Evolutionary conservation across 106 monocot genomes (phyloP), one percentile per base, ranked within the genome.

Genomic region (Dendrobium chrysotoxum): DNA sequence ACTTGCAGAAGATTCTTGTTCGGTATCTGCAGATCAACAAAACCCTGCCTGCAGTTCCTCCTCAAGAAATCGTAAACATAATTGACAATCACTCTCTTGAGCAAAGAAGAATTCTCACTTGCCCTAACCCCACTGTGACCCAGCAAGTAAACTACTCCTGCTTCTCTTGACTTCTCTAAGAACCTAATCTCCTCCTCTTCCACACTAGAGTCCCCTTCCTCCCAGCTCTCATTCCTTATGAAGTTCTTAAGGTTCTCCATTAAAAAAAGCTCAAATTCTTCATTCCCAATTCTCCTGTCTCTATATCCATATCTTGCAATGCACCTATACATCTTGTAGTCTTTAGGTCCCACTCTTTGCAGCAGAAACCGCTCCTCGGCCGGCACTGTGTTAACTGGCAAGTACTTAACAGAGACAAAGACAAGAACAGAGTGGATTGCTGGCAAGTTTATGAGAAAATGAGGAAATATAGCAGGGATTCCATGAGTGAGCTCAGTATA

Each of bases 391-490:
- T 68, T 81, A 4, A 90, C 79, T 0, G 88, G 86, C 40, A 90
- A 35, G 53, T 78, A 80, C 85, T 90, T 93, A 20, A 93, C 83
- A 16, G 86, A 93, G 28, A 93, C 84, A 47, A 93, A 84, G 15
- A 88, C 78, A 1, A 90, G 75, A 38, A 88, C 84, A 3, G 84
- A 84, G 75, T 95, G 95, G 0, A 95, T 65, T 7, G 95, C 88
- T 0, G 90, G 90, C 25, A 95, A 77, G 40, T 95, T 95, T 12
- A 80, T 86, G 53, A 95, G 65, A 67, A 90, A 92, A 71, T 92
- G 92, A 0, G 83, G 82, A 83, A 95, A 92, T 21, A 95, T 87
- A 18, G 92, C 83, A 0, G 95, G 95, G 42, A 95, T 83, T 0
- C 92, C 95, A 25, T 78, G 85, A 20, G 83, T 77, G 10, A 95